Evolutionary conservation across 192 early-diverging fungal species (phyloP).

Genomic region (Podila minutissima): DNA sequence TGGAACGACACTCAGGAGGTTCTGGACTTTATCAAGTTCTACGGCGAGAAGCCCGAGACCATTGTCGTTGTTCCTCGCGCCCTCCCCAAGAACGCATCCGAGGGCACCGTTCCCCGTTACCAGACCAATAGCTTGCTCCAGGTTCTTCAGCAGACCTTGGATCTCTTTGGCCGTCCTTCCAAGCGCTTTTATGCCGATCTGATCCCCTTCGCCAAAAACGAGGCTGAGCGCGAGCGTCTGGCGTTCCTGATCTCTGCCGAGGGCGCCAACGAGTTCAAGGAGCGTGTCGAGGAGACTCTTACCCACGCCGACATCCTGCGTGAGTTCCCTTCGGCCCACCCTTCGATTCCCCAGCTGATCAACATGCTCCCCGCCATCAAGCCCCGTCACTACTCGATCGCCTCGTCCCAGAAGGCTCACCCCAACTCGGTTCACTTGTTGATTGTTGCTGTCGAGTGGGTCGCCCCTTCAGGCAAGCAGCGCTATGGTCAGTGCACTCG

Average conservation of each 20-base stretch:
- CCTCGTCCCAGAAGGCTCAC: slow-evolving; percentile 88
- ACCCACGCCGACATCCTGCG: slow-evolving; percentile 90
- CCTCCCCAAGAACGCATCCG: slow-evolving; percentile 61
- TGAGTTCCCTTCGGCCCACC: slow-evolving; percentile 86
- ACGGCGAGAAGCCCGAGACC: slow-evolving; percentile 74
- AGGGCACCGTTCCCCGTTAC: slow-evolving; percentile 52
- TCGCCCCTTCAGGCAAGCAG: slow-evolving; percentile 66
- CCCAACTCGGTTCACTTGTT: slow-evolving; percentile 91
- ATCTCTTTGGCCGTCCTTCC: slow-evolving; percentile 94
- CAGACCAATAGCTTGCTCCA: slow-evolving; percentile 83
- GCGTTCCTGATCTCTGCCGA: slow-evolving; percentile 73
- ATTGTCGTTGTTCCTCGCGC: slow-evolving; percentile 63
- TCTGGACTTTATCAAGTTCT: slow-evolving; percentile 73
- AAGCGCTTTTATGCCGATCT: slow-evolving; percentile 93
- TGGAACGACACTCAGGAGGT: slow-evolving; percentile 85
- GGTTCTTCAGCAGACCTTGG: slow-evolving; percentile 84
- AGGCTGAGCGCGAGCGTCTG: slow-evolving; percentile 72
- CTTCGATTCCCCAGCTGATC: slow-evolving; percentile 76
- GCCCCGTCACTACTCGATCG: slow-evolving; percentile 98
- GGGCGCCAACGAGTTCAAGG: slow-evolving; percentile 82
- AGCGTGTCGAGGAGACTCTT: slow-evolving; percentile 81
- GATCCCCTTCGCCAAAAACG: slow-evolving; percentile 75
- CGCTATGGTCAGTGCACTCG: slow-evolving; percentile 93
- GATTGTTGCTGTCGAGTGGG: slow-evolving; percentile 94
- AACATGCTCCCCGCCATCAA: slow-evolving; percentile 87